These are phyloP conservation scores for Carnegiea gigantea DNA, from an alignment of 179 eudicot species.

Conservation along the genomic window DNA sequence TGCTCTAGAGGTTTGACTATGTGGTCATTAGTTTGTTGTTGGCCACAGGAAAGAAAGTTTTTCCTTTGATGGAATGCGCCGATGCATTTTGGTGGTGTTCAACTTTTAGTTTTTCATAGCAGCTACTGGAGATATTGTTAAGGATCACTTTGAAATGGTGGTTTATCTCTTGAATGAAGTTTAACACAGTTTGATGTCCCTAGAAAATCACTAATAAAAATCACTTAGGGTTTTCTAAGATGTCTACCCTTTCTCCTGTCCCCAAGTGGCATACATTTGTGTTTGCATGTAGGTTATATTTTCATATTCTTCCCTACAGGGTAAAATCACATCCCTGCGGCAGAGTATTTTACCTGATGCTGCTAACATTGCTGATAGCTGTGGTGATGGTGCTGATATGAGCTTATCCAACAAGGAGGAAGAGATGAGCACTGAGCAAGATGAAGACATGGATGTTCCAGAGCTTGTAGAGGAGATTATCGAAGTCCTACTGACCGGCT, in stretches of 20 bases:
- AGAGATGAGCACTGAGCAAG: conserved; percentile 42
- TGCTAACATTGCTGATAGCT: conserved; percentile 29
- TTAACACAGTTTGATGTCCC: neutral
- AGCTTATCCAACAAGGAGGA: conserved; percentile 32
- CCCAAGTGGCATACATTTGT: neutral
- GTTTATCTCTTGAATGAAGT: neutral
- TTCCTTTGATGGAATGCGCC: too few relatives aligned
- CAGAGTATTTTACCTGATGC: conserved; percentile 43
- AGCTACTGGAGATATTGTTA: neutral
- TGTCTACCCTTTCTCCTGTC: neutral
- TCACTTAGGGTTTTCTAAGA: neutral
- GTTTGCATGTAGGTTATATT: neutral
- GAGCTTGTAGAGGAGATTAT: conserved; percentile 85
- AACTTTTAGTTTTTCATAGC: neutral
- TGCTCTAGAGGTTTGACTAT: too few relatives aligned
- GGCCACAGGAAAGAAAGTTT: too few relatives aligned
- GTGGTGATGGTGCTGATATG: conserved; percentile 25
- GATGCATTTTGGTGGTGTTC: neutral
- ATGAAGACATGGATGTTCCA: conserved; percentile 96
- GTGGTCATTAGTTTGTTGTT: too few relatives aligned
- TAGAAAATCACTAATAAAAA: neutral
- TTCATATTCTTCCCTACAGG: conserved; percentile 42
- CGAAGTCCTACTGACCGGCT: conserved; percentile 78
- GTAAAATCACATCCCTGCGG: conserved; percentile 56
- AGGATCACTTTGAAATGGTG: neutral